phyloP scores from a whole-genome alignment of 2,329 filamentous ascomycete species.

The Cladophialophora yegresii region DNA sequence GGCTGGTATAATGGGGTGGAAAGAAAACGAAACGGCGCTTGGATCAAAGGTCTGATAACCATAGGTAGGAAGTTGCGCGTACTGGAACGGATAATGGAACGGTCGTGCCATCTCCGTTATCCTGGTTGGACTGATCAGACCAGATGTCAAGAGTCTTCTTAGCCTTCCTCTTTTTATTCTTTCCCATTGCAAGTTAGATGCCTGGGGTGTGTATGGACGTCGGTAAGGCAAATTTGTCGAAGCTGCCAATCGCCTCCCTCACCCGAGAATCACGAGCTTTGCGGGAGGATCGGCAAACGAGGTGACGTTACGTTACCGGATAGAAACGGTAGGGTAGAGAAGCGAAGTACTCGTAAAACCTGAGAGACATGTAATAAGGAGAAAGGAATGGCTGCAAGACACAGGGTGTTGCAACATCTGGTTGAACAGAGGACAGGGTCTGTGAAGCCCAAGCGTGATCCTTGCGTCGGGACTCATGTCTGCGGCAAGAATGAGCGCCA shows the following conservation, averaged over 20 bases:
- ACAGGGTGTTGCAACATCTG: conserved; percentile 15
- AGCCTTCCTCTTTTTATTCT: conserved; percentile 43
- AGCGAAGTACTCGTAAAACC: conserved; percentile 21
- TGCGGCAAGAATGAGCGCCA: conserved; percentile 20
- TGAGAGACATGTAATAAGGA: conserved; percentile 18
- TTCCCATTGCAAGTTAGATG: conserved; percentile 43
- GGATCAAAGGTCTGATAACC: conserved; percentile 49
- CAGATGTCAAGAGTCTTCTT: conserved; percentile 40
- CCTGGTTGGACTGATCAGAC: conserved; percentile 39
- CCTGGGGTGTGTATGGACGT: conserved; percentile 32
- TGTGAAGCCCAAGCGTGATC: conserved; percentile 20
- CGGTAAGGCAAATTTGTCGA: conserved; percentile 18
- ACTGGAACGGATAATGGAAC: conserved; percentile 47
- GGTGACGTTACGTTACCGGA: conserved; percentile 31
- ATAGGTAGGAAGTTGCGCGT: conserved; percentile 48
- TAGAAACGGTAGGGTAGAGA: conserved; percentile 21
- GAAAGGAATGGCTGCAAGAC: conserved; percentile 23
- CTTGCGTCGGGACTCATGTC: conserved; percentile 14
- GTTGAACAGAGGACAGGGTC: conserved; percentile 20
- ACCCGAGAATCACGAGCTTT: conserved; percentile 25
- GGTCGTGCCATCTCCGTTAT: conserved; percentile 44
- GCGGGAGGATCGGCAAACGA: conserved; percentile 29
- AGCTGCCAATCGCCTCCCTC: conserved; percentile 24
- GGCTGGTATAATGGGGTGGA: conserved; percentile 39
- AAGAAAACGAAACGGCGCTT: conserved; percentile 44